Conservation (phyloP, 1,284 basidiomycete genomes). For the Mrakiaceae sp. region DNA sequence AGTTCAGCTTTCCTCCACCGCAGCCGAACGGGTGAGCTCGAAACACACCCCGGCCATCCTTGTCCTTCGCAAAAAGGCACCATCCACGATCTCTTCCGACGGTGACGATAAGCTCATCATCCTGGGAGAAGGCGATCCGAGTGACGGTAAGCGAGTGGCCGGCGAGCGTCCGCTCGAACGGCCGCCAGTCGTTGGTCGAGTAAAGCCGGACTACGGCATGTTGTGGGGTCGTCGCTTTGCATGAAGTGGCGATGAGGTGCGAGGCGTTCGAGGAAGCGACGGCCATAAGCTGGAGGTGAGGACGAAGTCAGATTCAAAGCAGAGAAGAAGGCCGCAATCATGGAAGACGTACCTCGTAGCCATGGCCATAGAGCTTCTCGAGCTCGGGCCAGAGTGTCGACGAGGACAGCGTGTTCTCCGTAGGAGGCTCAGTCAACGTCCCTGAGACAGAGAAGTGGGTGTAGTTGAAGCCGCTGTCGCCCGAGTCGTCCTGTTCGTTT, state of each 20-base stretch:
- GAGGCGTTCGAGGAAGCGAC: conserved; percentile 59
- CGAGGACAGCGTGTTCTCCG: conserved; percentile 53
- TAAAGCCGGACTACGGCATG: conserved; percentile 84
- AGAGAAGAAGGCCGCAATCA: conserved; percentile 13
- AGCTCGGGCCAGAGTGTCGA: conserved; percentile 92
- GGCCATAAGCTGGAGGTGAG: conserved; percentile 52
- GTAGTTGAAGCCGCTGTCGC: conserved; percentile 25
- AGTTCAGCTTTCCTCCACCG: neutral
- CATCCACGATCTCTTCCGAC: conserved; percentile 88
- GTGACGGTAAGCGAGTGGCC: conserved; percentile 89
- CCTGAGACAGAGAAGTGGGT: conserved; percentile 33
- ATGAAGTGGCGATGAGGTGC: conserved; percentile 75
- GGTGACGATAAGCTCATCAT: conserved; percentile 65
- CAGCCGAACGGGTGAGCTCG: neutral
- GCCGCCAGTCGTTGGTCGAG: conserved; percentile 57
- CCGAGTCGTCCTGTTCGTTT: conserved; percentile 2
- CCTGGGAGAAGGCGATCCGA: conserved; percentile 72
- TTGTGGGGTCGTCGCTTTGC: conserved; percentile 72
- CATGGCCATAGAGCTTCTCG: conserved; percentile 96
- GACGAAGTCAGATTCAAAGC: neutral
- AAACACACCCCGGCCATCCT: conserved; percentile 35
- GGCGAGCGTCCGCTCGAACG: conserved; percentile 54
- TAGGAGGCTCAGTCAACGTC: conserved; percentile 36
- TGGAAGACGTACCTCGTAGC: conserved; percentile 64
- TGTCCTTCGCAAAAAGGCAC: conserved; percentile 55